A percentile compares a stretch with the other conserved stretches of the same genome.
phyloP scores from a whole-genome alignment of 257 asterid species.

The Haberlea rhodopensis region DNA sequence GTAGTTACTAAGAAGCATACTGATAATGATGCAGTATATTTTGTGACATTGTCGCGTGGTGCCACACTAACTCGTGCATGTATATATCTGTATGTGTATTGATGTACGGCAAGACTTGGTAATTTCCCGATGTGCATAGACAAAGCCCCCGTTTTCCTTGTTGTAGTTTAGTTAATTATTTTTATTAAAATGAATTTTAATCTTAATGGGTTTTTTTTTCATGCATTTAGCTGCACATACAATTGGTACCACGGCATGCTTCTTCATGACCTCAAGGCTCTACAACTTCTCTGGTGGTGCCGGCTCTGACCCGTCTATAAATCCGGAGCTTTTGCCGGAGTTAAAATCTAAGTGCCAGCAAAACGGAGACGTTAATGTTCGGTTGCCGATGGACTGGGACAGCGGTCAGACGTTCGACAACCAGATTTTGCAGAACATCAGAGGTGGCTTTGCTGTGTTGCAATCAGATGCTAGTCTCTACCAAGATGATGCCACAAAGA shows the following conservation, averaged over 20 bases:
- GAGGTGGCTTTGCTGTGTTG: slow-evolving; percentile 70
- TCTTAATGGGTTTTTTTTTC: background rate
- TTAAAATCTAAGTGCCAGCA: slow-evolving; percentile 51
- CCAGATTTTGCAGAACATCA: slow-evolving; percentile 53
- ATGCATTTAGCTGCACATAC: slow-evolving; percentile 60
- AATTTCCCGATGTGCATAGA: too few species aligned
- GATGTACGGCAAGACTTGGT: too few species aligned
- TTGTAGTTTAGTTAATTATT: too few species aligned
- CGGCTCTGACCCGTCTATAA: slow-evolving; percentile 73
- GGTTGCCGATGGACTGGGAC: slow-evolving; percentile 60
- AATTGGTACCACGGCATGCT: slow-evolving; percentile 86
- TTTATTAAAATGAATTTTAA: background rate
- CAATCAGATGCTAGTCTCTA: slow-evolving; percentile 68
- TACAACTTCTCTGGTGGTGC: slow-evolving; percentile 47
- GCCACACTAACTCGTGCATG: too few species aligned
- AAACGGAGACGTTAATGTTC: slow-evolving; percentile 45
- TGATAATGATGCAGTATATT: too few species aligned
- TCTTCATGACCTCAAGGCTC: slow-evolving; percentile 77
- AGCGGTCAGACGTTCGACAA: slow-evolving; percentile 49
- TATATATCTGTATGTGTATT: too few species aligned
- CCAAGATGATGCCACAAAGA: slow-evolving; percentile 47
- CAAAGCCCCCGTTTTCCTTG: too few species aligned
- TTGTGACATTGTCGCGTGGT: too few species aligned
- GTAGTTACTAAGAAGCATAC: too few species aligned
- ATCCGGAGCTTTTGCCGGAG: slow-evolving; percentile 55